Conservation (phyloP, 2,329 filamentous ascomycete genomes). For the Sphaerulina vaccinii region DNA sequence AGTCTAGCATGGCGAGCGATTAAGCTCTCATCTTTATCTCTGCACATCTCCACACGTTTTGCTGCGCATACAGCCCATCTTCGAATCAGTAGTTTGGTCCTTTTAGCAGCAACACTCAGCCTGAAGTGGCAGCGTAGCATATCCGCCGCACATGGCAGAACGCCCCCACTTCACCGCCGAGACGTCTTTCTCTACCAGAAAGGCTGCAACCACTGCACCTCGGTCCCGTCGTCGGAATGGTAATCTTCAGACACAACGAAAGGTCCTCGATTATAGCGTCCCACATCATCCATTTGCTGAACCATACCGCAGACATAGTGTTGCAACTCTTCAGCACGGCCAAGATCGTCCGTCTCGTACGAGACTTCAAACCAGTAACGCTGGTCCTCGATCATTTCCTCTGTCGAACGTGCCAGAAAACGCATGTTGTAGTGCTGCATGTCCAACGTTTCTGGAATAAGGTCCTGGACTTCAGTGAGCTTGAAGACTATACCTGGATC, state of each 20-base stretch:
- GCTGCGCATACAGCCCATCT: background rate
- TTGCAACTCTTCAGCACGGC: constrained; percentile 16
- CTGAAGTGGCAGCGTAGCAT: no score
- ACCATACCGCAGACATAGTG: constrained; percentile 18
- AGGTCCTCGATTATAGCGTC: constrained; percentile 17
- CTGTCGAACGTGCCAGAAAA: constrained; percentile 10
- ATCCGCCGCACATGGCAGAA: no score
- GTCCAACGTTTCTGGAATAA: constrained; percentile 9
- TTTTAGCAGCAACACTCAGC: no score
- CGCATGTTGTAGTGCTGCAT: constrained; percentile 16
- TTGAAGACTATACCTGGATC: constrained; percentile 12
- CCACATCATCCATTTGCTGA: constrained; percentile 21
- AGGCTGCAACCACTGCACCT: constrained; percentile 8
- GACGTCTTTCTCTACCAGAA: constrained; percentile 8
- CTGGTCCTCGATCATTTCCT: constrained; percentile 21
- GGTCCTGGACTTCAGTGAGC: constrained; percentile 17
- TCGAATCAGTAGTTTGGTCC: no score
- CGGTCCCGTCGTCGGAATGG: constrained; percentile 5
- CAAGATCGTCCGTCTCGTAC: constrained; percentile 21
- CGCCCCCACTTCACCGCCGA: no score
- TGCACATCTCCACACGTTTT: background rate
- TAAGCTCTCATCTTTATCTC: background rate
- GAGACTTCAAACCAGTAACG: constrained; percentile 23
- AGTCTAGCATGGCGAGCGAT: constrained; percentile 2
- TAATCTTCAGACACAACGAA: constrained; percentile 5